These are phyloP conservation scores for Phylloporus sp. DNA, from an alignment of 768 basidiomycete species.

Conservation along the genomic window DNA sequence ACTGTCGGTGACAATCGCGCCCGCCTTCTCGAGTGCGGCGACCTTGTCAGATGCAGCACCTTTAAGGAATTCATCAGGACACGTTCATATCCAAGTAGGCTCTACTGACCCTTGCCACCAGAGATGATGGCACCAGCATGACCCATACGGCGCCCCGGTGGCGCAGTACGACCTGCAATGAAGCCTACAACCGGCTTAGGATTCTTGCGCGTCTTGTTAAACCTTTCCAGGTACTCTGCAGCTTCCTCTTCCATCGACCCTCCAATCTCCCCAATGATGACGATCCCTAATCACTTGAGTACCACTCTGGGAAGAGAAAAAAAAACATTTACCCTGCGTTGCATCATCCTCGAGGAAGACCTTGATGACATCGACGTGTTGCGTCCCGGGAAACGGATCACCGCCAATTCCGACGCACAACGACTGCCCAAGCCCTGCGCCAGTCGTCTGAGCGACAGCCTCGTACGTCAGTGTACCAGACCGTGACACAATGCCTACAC, in stretches of 20 bases:
- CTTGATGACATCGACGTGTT: constrained; percentile 93
- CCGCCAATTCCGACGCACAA: constrained; percentile 97
- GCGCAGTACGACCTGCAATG: constrained; percentile 96
- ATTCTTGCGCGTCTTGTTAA: constrained; percentile 82
- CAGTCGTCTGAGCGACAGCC: constrained; percentile 96
- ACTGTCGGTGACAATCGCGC: constrained; percentile 89
- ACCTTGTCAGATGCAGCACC: constrained; percentile 95
- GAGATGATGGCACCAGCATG: constrained; percentile 98
- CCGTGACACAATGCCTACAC: constrained; percentile 84
- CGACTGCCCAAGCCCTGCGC: constrained; percentile 93
- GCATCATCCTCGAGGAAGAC: constrained; percentile 92
- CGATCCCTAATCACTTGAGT: constrained; percentile 61
- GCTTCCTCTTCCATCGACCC: constrained; percentile 99
- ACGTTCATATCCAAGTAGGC: background rate
- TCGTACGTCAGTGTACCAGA: constrained; percentile 98
- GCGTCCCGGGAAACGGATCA: constrained; percentile 94
- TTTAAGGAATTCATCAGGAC: background rate
- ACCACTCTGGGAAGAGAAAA: background rate
- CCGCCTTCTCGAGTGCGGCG: constrained; percentile 82
- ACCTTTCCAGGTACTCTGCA: constrained; percentile 88
- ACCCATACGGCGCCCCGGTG: constrained; percentile 97
- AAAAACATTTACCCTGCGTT: constrained; percentile 67
- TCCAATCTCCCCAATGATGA: constrained; percentile 98
- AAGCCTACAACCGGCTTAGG: constrained; percentile 98
- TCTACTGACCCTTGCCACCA: constrained; percentile 82